Evolutionary conservation across 805 yeast genomes (phyloP).

Genomic region (Candida ovalis): DNA sequence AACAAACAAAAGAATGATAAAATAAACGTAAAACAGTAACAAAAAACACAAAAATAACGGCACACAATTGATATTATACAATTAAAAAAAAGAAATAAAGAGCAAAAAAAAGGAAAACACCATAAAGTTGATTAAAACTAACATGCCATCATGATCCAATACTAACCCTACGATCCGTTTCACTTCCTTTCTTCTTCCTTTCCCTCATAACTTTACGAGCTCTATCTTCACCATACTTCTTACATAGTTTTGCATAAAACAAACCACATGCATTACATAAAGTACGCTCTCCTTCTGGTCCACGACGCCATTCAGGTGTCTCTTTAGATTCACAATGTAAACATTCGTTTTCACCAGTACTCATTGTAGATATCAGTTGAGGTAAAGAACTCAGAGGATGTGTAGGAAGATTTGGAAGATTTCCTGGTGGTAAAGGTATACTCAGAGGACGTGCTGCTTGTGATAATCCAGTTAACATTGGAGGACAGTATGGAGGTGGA

Average conservation of each 20-base stretch:
- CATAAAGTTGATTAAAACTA: background rate
- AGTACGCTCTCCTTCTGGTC: conserved; percentile 73
- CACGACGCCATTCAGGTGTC: conserved; percentile 84
- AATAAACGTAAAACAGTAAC: background rate
- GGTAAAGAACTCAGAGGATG: background rate
- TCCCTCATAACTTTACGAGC: conserved; percentile 43
- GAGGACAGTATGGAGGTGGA: background rate
- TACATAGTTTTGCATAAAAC: conserved; percentile 63
- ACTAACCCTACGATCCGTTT: conserved; percentile 28
- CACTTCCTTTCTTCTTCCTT: conserved; percentile 24
- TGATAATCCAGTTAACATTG: background rate
- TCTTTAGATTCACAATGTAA: conserved; percentile 45
- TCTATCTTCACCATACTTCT: conserved; percentile 49
- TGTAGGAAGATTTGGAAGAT: background rate
- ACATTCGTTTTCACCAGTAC: conserved; percentile 18
- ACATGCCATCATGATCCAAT: conserved; percentile 8
- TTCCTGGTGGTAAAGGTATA: background rate
- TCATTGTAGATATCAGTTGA: background rate
- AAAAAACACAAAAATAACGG: background rate
- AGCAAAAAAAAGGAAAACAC: background rate
- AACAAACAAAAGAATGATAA: background rate
- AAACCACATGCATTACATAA: conserved; percentile 84
- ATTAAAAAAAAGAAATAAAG: background rate
- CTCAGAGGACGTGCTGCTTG: background rate
- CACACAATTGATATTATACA: background rate